Percentiles rank a stretch among this genome's conserved stretches.
Conservation (phyloP, 108 stramenopile genomes). For the Chaetoceros muelleri region DNA sequence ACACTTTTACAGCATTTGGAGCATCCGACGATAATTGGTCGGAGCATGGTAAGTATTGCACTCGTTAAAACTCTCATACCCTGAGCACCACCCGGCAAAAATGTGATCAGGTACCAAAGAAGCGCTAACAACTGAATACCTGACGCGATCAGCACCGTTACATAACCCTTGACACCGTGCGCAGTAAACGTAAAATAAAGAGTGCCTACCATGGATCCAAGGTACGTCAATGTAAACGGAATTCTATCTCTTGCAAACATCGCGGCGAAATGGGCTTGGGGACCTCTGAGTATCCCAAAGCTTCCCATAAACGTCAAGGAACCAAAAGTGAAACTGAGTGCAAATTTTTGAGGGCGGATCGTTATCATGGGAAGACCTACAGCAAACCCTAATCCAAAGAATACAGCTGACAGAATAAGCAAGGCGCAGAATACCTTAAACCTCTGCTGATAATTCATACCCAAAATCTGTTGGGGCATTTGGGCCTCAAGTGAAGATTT, state of each 20-base stretch:
- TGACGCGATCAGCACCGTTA: conserved; percentile 48
- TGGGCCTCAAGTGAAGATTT: conserved; percentile 69
- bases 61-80: conserved; percentile 58
- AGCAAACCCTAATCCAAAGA: conserved; percentile 85
- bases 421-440: conserved; percentile 76
- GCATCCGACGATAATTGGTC: conserved; percentile 57
- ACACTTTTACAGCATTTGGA: conserved; percentile 11
- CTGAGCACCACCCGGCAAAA: conserved; percentile 77
- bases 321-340: conserved; percentile 87
- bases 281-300: conserved; percentile 84
- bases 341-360: conserved; percentile 90
- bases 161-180: conserved; percentile 72
- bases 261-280: conserved; percentile 56
- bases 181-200: conserved; percentile 33
- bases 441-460: conserved; percentile 86
- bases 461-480: conserved; percentile 78
- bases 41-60: conserved; percentile 57
- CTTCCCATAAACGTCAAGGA: conserved; percentile 83
- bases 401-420: conserved; percentile 65
- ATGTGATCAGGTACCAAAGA: conserved; percentile 84
- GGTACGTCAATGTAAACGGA: conserved; percentile 65
- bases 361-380: conserved; percentile 84
- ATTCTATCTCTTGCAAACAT: conserved; percentile 66
- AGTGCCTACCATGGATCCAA: conserved; percentile 67
- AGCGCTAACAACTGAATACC: conserved; percentile 65